phyloP scores from a whole-genome alignment of 176 grass and related monocot species.

The Cenchrus purpureus region DNA sequence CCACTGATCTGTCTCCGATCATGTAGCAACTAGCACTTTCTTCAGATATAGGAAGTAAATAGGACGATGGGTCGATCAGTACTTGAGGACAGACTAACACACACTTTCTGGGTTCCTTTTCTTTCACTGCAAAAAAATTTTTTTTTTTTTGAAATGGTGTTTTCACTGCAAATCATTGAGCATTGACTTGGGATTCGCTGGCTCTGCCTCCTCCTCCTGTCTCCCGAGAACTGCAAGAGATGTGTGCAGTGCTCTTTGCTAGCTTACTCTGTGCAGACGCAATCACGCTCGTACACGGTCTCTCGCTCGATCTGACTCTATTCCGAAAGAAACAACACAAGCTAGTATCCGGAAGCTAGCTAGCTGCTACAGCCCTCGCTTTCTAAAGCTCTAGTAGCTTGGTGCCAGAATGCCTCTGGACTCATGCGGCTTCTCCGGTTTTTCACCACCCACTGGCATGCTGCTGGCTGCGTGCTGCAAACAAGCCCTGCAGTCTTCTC shows the following conservation, averaged over 20 bases:
- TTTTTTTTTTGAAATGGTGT: no score
- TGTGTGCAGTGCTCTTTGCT: slow-evolving; percentile 31
- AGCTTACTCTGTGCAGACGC: slow-evolving; percentile 51
- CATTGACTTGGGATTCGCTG: background rate
- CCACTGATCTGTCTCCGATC: background rate
- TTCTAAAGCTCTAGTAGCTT: slow-evolving; percentile 6
- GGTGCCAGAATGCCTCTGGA: background rate
- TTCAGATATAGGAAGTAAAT: background rate
- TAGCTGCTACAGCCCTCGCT: slow-evolving; percentile 6
- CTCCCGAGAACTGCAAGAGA: slow-evolving; percentile 45
- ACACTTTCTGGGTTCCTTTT: background rate
- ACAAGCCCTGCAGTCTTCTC: background rate
- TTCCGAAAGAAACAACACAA: slow-evolving; percentile 39
- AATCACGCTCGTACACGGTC: slow-evolving; percentile 24
- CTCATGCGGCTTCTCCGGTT: slow-evolving; percentile 44
- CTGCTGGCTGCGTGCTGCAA: background rate
- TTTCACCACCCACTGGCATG: slow-evolving; percentile 29
- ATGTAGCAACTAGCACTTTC: background rate
- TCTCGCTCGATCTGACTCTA: background rate
- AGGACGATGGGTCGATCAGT: slow-evolving; percentile 9
- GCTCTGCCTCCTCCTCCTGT: background rate
- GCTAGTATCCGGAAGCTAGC: slow-evolving; percentile 22
- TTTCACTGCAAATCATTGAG: background rate
- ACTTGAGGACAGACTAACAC: background rate
- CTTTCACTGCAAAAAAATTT: background rate